These are phyloP conservation scores for Aethionema arabicum DNA, from an alignment of 345 rosid genomes.

Conservation along the genomic window DNA sequence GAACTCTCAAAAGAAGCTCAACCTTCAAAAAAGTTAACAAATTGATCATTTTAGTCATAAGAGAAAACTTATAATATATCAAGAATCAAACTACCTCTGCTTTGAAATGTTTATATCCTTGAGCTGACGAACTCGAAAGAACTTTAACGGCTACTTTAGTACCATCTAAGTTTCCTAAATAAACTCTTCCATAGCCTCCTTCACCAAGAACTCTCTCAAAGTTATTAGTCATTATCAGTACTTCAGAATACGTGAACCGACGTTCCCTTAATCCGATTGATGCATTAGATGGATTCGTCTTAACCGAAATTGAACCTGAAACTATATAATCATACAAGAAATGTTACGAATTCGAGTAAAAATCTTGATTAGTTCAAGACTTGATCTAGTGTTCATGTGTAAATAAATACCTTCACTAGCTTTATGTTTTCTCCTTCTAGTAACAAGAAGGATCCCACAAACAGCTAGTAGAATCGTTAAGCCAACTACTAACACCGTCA, in stretches of 20 bases:
- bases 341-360: too few relatives aligned
- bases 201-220: constrained; percentile 39
- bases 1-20: constrained; percentile 36
- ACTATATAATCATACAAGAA: neutral
- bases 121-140: constrained; percentile 37
- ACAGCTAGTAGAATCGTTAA: constrained; percentile 4
- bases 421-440: constrained; percentile 5
- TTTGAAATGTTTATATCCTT: constrained; percentile 38
- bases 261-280: constrained; percentile 17
- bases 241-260: constrained; percentile 28
- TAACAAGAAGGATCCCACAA: constrained; percentile 2
- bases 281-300: constrained; percentile 7
- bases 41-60: neutral
- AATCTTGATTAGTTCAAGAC: neutral
- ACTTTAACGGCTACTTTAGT: constrained; percentile 41
- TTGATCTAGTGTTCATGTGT: neutral
- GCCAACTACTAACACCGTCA: constrained; percentile 9
- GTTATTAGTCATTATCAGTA: constrained; percentile 34
- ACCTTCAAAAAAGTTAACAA: constrained; percentile 14
- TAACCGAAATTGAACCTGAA: neutral
- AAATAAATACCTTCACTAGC: constrained; percentile 16
- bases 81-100: constrained; percentile 35
- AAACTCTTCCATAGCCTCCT: constrained; percentile 39
- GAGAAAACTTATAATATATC: neutral
- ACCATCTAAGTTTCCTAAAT: constrained; percentile 29